Percentiles rank a stretch among this genome's conserved stretches.
These are phyloP conservation scores for Trichoderma citrinoviride DNA, from an alignment of 2,329 filamentous ascomycete species.

Conservation along the genomic window DNA sequence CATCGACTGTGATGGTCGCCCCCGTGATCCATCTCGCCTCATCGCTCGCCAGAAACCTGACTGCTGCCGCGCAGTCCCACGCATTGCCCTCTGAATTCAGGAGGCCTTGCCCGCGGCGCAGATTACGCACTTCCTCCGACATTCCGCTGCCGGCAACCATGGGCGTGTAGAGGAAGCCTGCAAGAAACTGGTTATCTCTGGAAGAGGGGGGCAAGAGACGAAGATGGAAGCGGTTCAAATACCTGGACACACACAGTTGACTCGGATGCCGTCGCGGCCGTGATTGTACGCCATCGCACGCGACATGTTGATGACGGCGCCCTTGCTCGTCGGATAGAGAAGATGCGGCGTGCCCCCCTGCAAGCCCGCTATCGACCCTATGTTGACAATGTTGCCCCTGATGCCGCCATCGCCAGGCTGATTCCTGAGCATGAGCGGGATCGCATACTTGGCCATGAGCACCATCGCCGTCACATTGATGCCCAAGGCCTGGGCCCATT, in stretches of 20 bases:
- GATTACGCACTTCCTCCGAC: conserved; percentile 38
- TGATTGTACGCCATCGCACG: conserved; percentile 52
- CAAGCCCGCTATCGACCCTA: conserved; percentile 59
- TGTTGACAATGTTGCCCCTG: conserved; percentile 57
- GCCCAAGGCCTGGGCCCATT: conserved; percentile 56
- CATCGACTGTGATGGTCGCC: conserved; percentile 42
- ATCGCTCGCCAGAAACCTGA: conserved; percentile 40
- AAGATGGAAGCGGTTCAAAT: background rate
- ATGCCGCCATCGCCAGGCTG: conserved; percentile 37
- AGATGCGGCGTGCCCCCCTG: conserved; percentile 46
- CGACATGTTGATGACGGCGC: conserved; percentile 51
- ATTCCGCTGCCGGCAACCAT: conserved; percentile 45
- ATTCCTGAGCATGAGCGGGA: conserved; percentile 59
- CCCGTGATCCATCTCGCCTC: conserved; percentile 47
- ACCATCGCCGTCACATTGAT: conserved; percentile 66
- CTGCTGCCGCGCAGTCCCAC: conserved; percentile 43
- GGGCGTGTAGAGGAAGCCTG: conserved; percentile 46
- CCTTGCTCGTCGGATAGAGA: conserved; percentile 48
- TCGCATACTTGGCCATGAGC: conserved; percentile 58
- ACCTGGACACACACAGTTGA: conserved; percentile 51
- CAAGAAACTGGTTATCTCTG: background rate
- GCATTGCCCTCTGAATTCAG: conserved; percentile 43
- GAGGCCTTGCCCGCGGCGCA: conserved; percentile 39
- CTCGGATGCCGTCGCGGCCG: conserved; percentile 44
- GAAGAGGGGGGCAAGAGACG: background rate